Percentiles rank a stretch among this genome's conserved stretches.
Evolutionary conservation across 108 stramenopile species (phyloP).

Genomic region (Cyclostephanos invisitatus): DNA sequence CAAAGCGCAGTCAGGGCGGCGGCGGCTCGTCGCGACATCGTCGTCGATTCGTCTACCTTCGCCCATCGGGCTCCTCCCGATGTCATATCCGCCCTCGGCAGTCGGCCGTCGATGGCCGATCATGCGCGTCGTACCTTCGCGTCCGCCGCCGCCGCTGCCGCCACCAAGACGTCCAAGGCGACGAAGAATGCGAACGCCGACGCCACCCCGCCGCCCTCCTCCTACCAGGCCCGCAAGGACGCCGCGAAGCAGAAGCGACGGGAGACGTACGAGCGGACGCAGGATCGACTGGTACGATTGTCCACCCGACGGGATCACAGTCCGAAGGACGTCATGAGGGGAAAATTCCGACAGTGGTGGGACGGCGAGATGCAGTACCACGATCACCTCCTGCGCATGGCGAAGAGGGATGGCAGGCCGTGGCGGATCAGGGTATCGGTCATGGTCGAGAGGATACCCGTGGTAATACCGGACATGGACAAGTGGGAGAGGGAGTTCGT

Average conservation of each 20-base stretch:
- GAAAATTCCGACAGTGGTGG: conserved; percentile 69
- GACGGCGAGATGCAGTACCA: conserved; percentile 54
- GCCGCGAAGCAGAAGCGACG: conserved; percentile 63
- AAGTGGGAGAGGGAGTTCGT: conserved; percentile 73
- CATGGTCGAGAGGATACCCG: conserved; percentile 73
- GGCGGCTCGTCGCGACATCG: neutral
- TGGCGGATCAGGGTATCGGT: conserved; percentile 79
- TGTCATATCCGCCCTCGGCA: neutral
- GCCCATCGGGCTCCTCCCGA: no score
- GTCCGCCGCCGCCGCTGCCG: neutral
- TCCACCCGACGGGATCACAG: conserved; percentile 58
- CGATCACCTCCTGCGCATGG: conserved; percentile 59
- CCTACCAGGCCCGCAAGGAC: conserved; percentile 39
- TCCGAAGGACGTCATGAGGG: conserved; percentile 46
- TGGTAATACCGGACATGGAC: conserved; percentile 67
- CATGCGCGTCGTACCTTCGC: neutral
- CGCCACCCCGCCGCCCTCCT: neutral
- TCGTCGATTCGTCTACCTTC: no score
- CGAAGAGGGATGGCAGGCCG: conserved; percentile 63
- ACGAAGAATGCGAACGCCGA: neutral
- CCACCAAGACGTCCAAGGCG: neutral
- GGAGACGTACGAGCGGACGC: conserved; percentile 45
- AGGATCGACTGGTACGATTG: conserved; percentile 45
- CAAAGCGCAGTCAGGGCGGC: neutral
- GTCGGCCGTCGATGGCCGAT: neutral